Evolutionary conservation across 2,329 filamentous ascomycete species (phyloP).

Genomic region (Claviceps pazoutovae): DNA sequence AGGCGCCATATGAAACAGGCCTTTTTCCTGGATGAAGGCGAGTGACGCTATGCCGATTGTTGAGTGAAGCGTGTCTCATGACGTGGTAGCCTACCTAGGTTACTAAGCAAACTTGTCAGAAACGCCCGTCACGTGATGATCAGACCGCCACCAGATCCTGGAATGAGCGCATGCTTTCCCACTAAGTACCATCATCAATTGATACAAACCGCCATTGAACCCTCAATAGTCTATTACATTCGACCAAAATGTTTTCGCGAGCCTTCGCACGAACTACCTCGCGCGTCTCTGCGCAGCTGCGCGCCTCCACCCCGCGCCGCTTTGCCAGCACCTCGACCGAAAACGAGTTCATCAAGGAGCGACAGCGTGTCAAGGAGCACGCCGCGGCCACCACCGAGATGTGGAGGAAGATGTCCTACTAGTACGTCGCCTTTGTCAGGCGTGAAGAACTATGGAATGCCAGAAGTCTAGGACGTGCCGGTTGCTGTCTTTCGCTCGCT

Average conservation of each 20-base stretch:
- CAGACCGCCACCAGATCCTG: neutral
- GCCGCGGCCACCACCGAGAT: conserved; percentile 73
- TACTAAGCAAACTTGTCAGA: neutral
- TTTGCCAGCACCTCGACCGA: conserved; percentile 61
- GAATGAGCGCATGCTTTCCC: neutral
- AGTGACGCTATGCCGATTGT: neutral
- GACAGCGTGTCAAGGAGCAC: conserved; percentile 80
- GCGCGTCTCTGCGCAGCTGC: conserved; percentile 48
- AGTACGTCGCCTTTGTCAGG: conserved; percentile 45
- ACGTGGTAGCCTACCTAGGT: neutral
- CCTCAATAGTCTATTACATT: too few species aligned
- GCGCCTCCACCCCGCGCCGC: conserved; percentile 51
- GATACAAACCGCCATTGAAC: neutral
- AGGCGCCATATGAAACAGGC: neutral
- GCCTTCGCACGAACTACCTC: conserved; percentile 46
- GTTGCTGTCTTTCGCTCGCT: neutral
- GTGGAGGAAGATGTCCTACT: conserved; percentile 93
- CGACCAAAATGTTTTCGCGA: conserved; percentile 47
- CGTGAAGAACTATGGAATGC: neutral
- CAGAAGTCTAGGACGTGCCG: neutral
- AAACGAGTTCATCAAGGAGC: conserved; percentile 90
- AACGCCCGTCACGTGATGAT: neutral
- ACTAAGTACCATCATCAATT: conserved; percentile 11
- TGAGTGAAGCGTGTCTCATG: neutral
- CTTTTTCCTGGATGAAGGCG: neutral